A percentile compares a stretch with the other conserved stretches of the same genome.
phyloP scores from a whole-genome alignment of 305 asterid genomes.

The Lippia alba region DNA sequence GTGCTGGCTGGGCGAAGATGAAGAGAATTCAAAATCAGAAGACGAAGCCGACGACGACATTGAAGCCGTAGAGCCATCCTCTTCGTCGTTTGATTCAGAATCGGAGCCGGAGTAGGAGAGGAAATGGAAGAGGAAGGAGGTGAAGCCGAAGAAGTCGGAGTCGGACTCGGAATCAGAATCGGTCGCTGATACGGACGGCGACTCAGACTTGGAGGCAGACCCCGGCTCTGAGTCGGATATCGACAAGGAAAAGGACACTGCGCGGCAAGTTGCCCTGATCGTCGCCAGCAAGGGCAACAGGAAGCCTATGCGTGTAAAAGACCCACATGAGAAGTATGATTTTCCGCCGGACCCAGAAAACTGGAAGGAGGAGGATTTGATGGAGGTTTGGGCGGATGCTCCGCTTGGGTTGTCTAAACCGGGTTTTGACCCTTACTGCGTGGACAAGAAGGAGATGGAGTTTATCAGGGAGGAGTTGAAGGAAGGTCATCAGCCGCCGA shows the following conservation, averaged over 20 bases:
- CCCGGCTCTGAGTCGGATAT: conserved; percentile 34
- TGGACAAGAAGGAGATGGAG: conserved; percentile 68
- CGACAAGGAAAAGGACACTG: conserved; percentile 46
- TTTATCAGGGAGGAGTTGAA: conserved; percentile 48
- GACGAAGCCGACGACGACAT: conserved; percentile 18
- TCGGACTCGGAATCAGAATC: too few species aligned
- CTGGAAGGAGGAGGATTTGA: conserved; percentile 92
- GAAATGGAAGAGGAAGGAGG: too few species aligned
- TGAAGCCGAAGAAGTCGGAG: too few species aligned
- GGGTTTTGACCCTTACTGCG: conserved; percentile 87
- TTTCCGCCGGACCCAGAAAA: conserved; percentile 84
- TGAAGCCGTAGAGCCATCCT: conserved; percentile 21
- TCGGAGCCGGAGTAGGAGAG: background rate
- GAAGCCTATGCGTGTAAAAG: too few species aligned
- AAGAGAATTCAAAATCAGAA: conserved; percentile 33
- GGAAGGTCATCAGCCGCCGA: conserved; percentile 76
- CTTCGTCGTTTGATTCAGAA: conserved; percentile 39
- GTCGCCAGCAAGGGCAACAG: too few species aligned
- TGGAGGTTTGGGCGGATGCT: conserved; percentile 94
- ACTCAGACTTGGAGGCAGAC: conserved; percentile 45
- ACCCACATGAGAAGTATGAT: conserved; percentile 56
- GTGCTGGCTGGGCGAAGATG: conserved; percentile 40
- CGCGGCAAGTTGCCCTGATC: too few species aligned
- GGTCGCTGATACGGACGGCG: too few species aligned
- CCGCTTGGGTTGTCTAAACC: conserved; percentile 70